Base-by-base conservation (phyloP, 192 early-diverging fungal species). In the Linnemannia hyalina region DNA sequence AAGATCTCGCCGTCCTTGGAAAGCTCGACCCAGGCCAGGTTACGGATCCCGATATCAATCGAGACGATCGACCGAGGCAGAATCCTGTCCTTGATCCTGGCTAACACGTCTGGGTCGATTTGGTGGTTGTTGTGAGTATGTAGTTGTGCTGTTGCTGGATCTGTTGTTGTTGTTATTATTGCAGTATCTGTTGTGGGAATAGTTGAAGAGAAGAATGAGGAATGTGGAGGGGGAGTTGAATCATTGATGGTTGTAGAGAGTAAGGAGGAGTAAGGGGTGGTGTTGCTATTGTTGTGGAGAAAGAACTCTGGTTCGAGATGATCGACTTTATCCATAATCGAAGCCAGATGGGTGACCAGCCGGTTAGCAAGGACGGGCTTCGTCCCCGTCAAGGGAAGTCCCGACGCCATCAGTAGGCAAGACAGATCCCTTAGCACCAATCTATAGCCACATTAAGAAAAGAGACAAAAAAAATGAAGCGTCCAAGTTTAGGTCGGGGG, bases 11-110 rank as follows among this genome's bases (percentile, higher is more conserved):
- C 63, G 15, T 89, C 76, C 20, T 29, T 77, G 10, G 85, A 76
- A 16, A 92, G 29, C 42, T 89, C 82, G 6, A 88, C 89, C 86
- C 89, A 90, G 1, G 91, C 91, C 0, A 92, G 75, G 73, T 92
- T 92, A 26, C 91, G 90, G 60, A 90, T 89, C 0, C 91, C 91
- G 22, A 92, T 69, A 71, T 92, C 91, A 69, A 92, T 80, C 1
- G 91, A 92, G 26, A 92, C 54, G 0, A 92, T 84, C 0, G 87
- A 88, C 22, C 57, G 54, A 13, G 82, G 82, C 0, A 89, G 42
- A 6, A 74, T 57, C 29, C 26, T 80, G 15, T 63, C 16, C 40
- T 77, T 71, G 57, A 85, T 73, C 63, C 57, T 72, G 15, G 68
- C 71, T 9, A 82, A 22, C 0, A 60, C 26, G 15, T 55, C 74